These are phyloP conservation scores for Yamadazyma pseudoaaseri DNA, from an alignment of 1,139 yeast genomes.

Conservation along the genomic window DNA sequence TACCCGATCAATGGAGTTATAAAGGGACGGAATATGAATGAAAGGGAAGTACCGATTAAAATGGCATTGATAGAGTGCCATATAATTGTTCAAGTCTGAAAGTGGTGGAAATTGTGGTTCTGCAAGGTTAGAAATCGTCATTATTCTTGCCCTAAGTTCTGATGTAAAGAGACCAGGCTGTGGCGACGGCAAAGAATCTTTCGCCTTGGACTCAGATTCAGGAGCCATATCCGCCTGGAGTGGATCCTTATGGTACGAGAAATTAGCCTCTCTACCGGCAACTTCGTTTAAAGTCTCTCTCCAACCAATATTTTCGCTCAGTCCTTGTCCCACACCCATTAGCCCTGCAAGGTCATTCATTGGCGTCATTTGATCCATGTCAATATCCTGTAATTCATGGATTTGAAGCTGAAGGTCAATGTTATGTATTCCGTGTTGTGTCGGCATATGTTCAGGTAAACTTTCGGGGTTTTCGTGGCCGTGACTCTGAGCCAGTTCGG, in stretches of 20 bases:
- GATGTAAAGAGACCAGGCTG: neutral
- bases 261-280: neutral
- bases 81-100: constrained; percentile 71
- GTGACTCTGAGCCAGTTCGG: neutral
- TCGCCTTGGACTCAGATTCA: neutral
- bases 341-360: neutral
- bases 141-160: constrained; percentile 52
- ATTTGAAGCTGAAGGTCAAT: neutral
- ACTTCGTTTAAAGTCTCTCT: neutral
- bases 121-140: constrained; percentile 49
- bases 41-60: constrained; percentile 83
- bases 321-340: constrained; percentile 1
- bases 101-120: constrained; percentile 65
- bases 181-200: neutral
- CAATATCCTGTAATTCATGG: neutral
- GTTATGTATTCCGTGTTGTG: neutral
- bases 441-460: neutral
- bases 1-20: constrained; percentile 51
- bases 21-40: constrained; percentile 69
- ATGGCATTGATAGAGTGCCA: constrained; percentile 67
- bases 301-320: neutral
- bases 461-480: neutral
- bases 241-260: neutral
- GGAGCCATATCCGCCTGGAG: neutral
- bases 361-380: neutral